These are phyloP conservation scores for Poronia punctata DNA, from an alignment of 495 filamentous ascomycete genomes.

Conservation along the genomic window DNA sequence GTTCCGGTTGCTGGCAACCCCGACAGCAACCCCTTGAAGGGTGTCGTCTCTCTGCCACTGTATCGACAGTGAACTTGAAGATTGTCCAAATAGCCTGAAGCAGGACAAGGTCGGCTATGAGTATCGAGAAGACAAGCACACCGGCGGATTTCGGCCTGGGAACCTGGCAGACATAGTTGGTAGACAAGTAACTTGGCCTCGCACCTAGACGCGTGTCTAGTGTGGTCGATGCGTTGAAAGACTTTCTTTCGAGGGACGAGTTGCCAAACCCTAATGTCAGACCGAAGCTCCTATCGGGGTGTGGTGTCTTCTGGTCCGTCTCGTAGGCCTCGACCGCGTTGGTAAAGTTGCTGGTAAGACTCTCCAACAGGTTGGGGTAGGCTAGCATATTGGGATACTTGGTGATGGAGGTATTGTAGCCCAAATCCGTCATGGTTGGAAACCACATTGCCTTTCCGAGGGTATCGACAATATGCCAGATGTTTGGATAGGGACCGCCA, in stretches of 20 bases:
- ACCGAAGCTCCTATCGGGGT: too few species aligned
- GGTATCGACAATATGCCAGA: neutral
- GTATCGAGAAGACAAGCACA: neutral
- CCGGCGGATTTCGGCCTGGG: neutral
- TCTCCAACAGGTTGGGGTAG: neutral
- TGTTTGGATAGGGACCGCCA: neutral
- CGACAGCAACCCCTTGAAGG: too few species aligned
- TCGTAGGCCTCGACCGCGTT: neutral
- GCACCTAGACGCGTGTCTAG: neutral
- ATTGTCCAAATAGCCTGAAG: neutral
- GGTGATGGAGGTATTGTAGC: neutral
- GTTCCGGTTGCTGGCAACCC: too few species aligned
- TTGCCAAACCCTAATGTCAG: too few species aligned
- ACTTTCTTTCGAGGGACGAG: neutral
- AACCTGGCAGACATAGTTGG: neutral
- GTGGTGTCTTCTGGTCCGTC: too few species aligned
- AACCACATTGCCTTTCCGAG: slow-evolving; percentile 5
- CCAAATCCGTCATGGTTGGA: slow-evolving; percentile 1
- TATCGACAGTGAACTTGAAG: too few species aligned
- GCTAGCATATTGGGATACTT: slow-evolving; percentile 3
- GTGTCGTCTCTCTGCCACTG: too few species aligned
- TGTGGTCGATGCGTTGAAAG: neutral
- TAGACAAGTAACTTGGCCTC: neutral
- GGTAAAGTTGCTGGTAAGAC: neutral
- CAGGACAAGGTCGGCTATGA: neutral